These are phyloP conservation scores for Solanum corneliomulleri DNA, from an alignment of 257 asterid genomes.

Conservation along the genomic window DNA sequence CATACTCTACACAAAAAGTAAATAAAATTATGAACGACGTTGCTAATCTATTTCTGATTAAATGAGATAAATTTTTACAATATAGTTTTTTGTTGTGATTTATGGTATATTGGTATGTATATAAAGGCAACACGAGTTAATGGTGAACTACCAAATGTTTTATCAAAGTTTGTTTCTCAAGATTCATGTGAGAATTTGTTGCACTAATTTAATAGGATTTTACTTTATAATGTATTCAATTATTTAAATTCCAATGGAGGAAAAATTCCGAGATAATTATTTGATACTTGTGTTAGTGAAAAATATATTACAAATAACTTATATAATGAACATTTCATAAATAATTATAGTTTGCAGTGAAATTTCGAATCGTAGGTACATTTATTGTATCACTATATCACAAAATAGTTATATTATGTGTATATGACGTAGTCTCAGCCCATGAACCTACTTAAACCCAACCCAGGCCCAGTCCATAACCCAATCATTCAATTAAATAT, in stretches of 20 bases:
- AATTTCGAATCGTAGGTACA: neutral
- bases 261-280: rapidly evolving
- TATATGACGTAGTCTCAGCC: neutral
- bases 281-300: neutral
- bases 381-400: neutral
- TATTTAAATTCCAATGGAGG: neutral
- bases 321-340: neutral
- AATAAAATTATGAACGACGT: neutral
- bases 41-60: neutral
- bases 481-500: neutral
- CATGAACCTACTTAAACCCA: neutral
- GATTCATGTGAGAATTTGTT: neutral
- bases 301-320: neutral
- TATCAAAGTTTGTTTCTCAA: neutral
- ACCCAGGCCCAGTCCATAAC: neutral
- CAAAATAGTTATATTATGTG: neutral
- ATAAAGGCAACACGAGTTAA: neutral
- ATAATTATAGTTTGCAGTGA: rapidly evolving
- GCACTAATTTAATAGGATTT: neutral
- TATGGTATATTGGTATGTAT: neutral
- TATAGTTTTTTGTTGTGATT: neutral
- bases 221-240: neutral
- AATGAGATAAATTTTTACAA: neutral
- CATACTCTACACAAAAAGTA: neutral
- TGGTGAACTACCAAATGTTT: neutral